These are phyloP conservation scores for Pythium grandisporangium DNA, from an alignment of 352 stramenopile genomes.

Conservation along the genomic window DNA sequence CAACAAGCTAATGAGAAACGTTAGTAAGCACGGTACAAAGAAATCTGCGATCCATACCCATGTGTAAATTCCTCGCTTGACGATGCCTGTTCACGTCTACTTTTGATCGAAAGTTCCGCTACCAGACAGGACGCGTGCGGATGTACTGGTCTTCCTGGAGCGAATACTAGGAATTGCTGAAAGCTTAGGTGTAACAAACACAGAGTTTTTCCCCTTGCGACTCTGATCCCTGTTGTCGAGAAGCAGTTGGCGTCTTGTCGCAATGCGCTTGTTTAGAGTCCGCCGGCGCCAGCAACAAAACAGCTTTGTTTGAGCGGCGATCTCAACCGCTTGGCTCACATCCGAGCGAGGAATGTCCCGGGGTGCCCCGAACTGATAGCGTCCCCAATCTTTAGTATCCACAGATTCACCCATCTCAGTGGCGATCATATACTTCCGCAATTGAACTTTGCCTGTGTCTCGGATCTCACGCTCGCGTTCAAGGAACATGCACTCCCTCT, in stretches of 20 bases:
- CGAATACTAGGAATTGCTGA: too few species aligned
- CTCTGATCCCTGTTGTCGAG: too few species aligned
- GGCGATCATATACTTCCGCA: conserved; percentile 65
- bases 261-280: conserved; percentile 27
- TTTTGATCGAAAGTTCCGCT: too few species aligned
- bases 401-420: conserved; percentile 42
- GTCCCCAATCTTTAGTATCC: conserved; percentile 53
- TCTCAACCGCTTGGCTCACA: conserved; percentile 35
- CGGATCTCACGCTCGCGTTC: conserved; percentile 41
- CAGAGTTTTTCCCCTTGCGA: too few species aligned
- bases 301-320: conserved; percentile 39
- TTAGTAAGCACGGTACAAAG: too few species aligned
- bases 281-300: conserved; percentile 41
- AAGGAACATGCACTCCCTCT: conserved; percentile 46
- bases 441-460: conserved; percentile 42
- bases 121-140: too few species aligned
- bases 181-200: too few species aligned
- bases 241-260: conserved; percentile 22
- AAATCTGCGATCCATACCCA: too few species aligned
- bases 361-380: conserved; percentile 40
- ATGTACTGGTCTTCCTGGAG: too few species aligned
- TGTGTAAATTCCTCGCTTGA: too few species aligned
- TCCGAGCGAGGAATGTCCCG: conserved; percentile 29
- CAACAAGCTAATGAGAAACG: too few species aligned
- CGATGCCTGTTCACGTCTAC: too few species aligned